phyloP scores from a whole-genome alignment of 2,329 filamentous ascomycete species.

The Pseudonectria buxi region DNA sequence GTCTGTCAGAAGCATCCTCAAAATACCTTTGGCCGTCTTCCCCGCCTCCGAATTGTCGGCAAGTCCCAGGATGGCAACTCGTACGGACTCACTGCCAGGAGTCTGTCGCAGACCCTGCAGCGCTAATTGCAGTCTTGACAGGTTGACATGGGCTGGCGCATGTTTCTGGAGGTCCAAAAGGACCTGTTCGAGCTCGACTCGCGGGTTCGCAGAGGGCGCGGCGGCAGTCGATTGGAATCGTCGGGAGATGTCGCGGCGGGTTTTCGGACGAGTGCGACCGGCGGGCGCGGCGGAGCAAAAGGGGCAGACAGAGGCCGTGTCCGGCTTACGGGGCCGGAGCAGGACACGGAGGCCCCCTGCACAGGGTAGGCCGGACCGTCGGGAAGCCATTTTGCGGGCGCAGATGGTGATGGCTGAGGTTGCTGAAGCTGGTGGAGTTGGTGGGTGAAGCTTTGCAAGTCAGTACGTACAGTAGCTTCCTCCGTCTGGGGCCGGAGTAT shows the following conservation, averaged over 20 bases:
- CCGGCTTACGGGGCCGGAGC: constrained; percentile 10
- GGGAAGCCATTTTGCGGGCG: constrained; percentile 25
- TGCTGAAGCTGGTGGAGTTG: constrained; percentile 6
- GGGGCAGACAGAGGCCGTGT: constrained; percentile 20
- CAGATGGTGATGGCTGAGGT: constrained; percentile 11
- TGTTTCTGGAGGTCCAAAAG: constrained; percentile 55
- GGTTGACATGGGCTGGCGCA: constrained; percentile 56
- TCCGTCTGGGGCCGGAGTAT: constrained; percentile 15
- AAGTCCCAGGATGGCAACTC: constrained; percentile 51
- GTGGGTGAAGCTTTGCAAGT: constrained; percentile 6
- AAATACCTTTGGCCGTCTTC: constrained; percentile 54
- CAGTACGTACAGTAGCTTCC: constrained; percentile 7
- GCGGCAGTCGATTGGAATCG: constrained; percentile 23
- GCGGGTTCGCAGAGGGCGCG: constrained; percentile 25
- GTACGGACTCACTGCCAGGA: constrained; percentile 50
- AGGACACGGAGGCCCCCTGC: constrained; percentile 22
- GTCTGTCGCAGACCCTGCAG: constrained; percentile 55
- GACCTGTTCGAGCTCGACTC: constrained; percentile 50
- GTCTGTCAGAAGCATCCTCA: constrained; percentile 64
- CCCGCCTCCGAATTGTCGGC: constrained; percentile 31
- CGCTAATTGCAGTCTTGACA: constrained; percentile 66
- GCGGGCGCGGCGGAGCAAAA: constrained; percentile 25
- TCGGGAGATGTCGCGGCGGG: constrained; percentile 18
- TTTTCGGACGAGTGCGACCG: constrained; percentile 12
- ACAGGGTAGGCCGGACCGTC: constrained; percentile 22